phyloP scores from a whole-genome alignment of 2,329 filamentous ascomycete genomes.

The Lanzia echinophila region DNA sequence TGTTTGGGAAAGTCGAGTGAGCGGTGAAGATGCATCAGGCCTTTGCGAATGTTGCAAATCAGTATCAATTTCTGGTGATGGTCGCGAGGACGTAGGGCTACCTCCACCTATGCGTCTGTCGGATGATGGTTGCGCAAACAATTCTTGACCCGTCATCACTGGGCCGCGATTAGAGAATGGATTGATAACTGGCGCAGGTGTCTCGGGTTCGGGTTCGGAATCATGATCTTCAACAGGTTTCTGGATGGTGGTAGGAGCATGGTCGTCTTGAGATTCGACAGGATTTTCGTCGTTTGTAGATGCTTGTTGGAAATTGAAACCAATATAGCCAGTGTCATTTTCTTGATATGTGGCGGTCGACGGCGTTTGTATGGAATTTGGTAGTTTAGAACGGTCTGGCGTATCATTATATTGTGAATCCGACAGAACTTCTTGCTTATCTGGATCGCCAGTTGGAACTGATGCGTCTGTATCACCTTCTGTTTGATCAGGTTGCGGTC shows the following conservation, averaged over 20 bases:
- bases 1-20: constrained; percentile 9
- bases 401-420: background rate
- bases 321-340: constrained; percentile 24
- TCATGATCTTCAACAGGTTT: background rate
- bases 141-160: constrained; percentile 24
- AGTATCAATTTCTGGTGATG: constrained; percentile 26
- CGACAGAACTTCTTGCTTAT: background rate
- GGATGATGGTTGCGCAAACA: constrained; percentile 29
- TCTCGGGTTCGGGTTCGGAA: constrained; percentile 24
- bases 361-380: constrained; percentile 18
- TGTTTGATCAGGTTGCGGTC: constrained; percentile 5
- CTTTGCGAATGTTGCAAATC: constrained; percentile 20
- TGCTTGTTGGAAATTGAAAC: constrained; percentile 12
- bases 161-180: constrained; percentile 27
- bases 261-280: constrained; percentile 20
- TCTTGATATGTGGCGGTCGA: constrained; percentile 26
- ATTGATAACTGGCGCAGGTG: constrained; percentile 26
- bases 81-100: constrained; percentile 26
- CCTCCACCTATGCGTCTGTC: constrained; percentile 16
- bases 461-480: background rate
- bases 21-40: constrained; percentile 19
- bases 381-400: constrained; percentile 4
- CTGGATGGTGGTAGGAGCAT: background rate
- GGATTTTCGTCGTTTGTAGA: constrained; percentile 2
- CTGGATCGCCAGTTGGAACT: background rate